These are phyloP conservation scores for Aureobasidium mangrovei DNA, from an alignment of 2,329 filamentous ascomycete genomes.

Conservation along the genomic window DNA sequence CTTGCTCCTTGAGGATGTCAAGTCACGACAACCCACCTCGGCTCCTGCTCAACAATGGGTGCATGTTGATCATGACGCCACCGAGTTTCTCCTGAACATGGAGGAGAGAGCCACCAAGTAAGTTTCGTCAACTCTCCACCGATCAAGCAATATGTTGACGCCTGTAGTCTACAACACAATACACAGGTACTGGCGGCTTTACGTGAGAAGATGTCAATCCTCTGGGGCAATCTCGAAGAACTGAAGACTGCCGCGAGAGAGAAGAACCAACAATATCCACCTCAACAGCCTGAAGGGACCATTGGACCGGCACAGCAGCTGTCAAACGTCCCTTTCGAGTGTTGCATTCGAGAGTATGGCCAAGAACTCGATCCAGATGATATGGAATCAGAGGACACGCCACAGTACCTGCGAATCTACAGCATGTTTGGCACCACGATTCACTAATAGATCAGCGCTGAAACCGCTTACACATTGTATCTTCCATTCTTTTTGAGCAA, in stretches of 20 bases:
- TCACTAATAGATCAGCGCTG: background rate
- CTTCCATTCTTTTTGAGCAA: background rate
- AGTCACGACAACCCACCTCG: conserved; percentile 24
- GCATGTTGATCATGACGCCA: conserved; percentile 54
- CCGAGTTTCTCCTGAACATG: conserved; percentile 47
- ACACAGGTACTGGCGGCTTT: conserved; percentile 43
- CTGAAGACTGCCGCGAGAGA: conserved; percentile 37
- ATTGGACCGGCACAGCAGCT: conserved; percentile 13
- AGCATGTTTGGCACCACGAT: conserved; percentile 21
- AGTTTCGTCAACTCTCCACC: conserved; percentile 22
- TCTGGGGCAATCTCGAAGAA: conserved; percentile 86
- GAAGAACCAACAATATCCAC: background rate
- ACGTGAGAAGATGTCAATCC: conserved; percentile 60
- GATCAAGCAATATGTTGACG: background rate
- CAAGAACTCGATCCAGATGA: conserved; percentile 26
- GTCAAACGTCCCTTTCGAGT: conserved; percentile 38
- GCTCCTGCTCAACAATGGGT: conserved; percentile 52
- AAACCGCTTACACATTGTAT: background rate
- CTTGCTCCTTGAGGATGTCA: conserved; percentile 65
- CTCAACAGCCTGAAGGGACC: background rate
- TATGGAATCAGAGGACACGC: conserved; percentile 19
- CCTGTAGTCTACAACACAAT: conserved; percentile 48
- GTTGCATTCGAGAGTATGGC: conserved; percentile 37
- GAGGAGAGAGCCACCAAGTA: conserved; percentile 49
- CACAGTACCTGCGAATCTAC: conserved; percentile 27